Base-by-base conservation (phyloP, 257 asterid genomes). In the Solanum arcanum region DNA sequence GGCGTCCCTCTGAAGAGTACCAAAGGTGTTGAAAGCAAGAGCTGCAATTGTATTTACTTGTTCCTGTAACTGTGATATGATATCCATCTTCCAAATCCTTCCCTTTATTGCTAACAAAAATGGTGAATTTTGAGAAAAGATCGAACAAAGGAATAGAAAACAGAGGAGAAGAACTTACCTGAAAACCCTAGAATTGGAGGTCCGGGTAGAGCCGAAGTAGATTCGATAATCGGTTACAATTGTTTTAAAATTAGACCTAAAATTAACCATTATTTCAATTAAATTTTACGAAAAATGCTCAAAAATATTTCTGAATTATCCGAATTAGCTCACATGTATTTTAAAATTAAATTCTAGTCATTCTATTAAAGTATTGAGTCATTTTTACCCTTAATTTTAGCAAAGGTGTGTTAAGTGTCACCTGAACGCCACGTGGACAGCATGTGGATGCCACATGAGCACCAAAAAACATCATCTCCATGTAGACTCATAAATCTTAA, bases 51-150 rank as follows among this genome's bases (percentile, higher is more conserved):
- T 88, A 78, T 96, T 95, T 70, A 91, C 93, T 87, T 94, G 98
- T 87, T 96, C 99, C 91, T 95, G 99, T 86, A 96, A 86, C 83
- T 95, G 98, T 13, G 98, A 93, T 85, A 94, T 95, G 87, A 96
- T 95, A 88, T 96, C 99, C 98, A 96, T 94, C 90, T 80, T 46
- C 64, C 15, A 16, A 49, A 76, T 77, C 25, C 64, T 49, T 49
- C 85, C 69, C 69, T 29, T 29, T 16, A 31, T 47, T 80, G 42
- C 37, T 14, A 7, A 9, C 29, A 47, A 29, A 47, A 76, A 76
- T 18, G 11, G 27, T 80, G 85, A 29, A 80, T 80, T 29, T 31
- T 18, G 44, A 80, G 35, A 1, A 25, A 66, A 6, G 12, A 12
- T 23, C 31, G 33, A 25, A 27, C 9, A 6, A 27, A 12, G 18